These are phyloP conservation scores for Rhodotorula glutinis DNA, from an alignment of 1,284 basidiomycete species.

Conservation along the genomic window DNA sequence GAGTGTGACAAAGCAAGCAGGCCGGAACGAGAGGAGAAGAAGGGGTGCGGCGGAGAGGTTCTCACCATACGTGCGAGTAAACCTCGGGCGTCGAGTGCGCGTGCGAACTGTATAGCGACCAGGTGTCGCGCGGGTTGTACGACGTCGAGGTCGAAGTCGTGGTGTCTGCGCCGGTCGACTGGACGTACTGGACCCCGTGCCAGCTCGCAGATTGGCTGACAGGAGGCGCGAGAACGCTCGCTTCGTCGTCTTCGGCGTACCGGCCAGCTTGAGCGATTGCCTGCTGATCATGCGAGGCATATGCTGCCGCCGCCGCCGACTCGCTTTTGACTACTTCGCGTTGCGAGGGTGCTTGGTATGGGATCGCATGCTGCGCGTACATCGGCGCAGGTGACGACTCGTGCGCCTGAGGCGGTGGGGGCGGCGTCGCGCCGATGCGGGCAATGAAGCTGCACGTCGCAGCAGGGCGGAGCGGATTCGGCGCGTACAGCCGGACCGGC, in stretches of 20 bases:
- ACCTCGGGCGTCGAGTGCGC: not conserved
- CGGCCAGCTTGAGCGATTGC: too few species aligned
- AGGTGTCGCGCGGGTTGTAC: not conserved
- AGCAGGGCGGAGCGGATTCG: too few species aligned
- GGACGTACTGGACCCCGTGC: not conserved
- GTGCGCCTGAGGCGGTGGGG: too few species aligned
- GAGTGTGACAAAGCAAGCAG: not conserved
- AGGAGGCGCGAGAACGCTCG: not conserved
- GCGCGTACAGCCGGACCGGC: slow-evolving; percentile 1
- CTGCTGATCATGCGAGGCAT: too few species aligned
- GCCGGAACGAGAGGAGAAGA: not conserved
- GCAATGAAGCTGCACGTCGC: too few species aligned
- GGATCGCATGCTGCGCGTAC: too few species aligned
- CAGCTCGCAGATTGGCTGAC: not conserved
- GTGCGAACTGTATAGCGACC: not conserved
- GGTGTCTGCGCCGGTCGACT: too few species aligned
- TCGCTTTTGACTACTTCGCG: too few species aligned
- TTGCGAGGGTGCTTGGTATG: too few species aligned
- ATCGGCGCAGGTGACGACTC: too few species aligned
- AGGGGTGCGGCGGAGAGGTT: not conserved
- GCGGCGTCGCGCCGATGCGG: too few species aligned
- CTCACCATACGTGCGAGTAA: not conserved
- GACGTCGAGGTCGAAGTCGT: not conserved
- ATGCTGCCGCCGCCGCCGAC: too few species aligned
- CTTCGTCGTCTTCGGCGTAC: not conserved